Evolutionary conservation across 208 protist species (phyloP).

Genomic region (Trypanosoma congolense): DNA sequence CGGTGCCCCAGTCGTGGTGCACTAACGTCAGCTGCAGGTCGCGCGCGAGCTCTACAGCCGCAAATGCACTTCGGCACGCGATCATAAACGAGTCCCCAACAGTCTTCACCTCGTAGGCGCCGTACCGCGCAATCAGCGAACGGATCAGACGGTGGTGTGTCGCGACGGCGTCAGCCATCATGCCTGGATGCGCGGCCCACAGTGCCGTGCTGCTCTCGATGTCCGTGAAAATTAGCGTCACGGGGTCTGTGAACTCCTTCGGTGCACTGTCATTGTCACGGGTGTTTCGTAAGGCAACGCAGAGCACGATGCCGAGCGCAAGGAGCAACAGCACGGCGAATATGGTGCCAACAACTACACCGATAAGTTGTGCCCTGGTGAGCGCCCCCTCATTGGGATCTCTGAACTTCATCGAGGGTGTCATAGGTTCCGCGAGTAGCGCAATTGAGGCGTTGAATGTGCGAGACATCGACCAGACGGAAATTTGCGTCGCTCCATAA

Average conservation of each 20-base stretch:
- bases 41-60: constrained; percentile 31
- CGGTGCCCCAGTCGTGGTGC: constrained; percentile 36
- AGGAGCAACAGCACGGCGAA: constrained; percentile 5
- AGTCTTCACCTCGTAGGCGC: constrained; percentile 80
- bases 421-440: constrained; percentile 1
- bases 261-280: constrained; percentile 43
- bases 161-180: constrained; percentile 55
- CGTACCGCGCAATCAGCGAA: constrained; percentile 39
- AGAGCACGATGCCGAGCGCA: background rate
- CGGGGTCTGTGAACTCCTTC: constrained; percentile 29
- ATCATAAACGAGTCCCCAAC: constrained; percentile 66
- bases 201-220: constrained; percentile 77
- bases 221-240: constrained; percentile 76
- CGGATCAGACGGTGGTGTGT: constrained; percentile 62
- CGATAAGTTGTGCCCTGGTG: constrained; percentile 7
- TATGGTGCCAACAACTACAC: constrained; percentile 25
- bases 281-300: constrained; percentile 22
- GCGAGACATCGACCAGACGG: constrained; percentile 23
- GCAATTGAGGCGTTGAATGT: constrained; percentile 26
- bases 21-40: constrained; percentile 50
- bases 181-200: constrained; percentile 49
- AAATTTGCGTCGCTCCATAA: constrained; percentile 47
- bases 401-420: constrained; percentile 33
- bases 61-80: constrained; percentile 21
- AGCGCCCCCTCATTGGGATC: background rate